Percentiles rank a stretch among this genome's conserved stretches.
These are phyloP conservation scores for Rhizophora mangle DNA, from an alignment of 345 rosid genomes.

Conservation along the genomic window DNA sequence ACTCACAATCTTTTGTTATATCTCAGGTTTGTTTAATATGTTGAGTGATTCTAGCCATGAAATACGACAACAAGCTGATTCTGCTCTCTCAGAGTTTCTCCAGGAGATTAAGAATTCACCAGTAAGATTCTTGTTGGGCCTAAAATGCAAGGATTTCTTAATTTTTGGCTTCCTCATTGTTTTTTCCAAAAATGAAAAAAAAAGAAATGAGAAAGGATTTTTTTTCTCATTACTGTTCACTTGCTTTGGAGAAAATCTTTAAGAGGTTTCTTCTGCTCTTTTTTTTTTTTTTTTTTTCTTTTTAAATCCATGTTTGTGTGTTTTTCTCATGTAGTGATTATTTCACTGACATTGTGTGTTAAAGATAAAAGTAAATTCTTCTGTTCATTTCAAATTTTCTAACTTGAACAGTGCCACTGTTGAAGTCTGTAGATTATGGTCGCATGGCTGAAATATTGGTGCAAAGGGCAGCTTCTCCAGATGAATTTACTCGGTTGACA, in stretches of 20 bases:
- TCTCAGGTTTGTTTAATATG: conserved; percentile 95
- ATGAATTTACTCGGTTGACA: conserved; percentile 96
- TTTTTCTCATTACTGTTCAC: conserved; percentile 5
- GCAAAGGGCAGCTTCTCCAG: conserved; percentile 87
- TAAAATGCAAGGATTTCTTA: background rate
- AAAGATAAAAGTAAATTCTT: conserved; percentile 27
- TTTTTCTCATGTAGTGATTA: background rate
- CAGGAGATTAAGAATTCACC: conserved; percentile 99
- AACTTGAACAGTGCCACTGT: conserved; percentile 83
- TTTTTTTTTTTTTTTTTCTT: background rate
- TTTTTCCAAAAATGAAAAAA: too few relatives aligned
- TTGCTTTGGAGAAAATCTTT: conserved; percentile 7
- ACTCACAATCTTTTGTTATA: conserved; percentile 15
- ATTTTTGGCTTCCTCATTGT: background rate
- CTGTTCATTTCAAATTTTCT: conserved; percentile 66
- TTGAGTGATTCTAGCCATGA: conserved; percentile 98
- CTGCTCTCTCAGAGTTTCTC: conserved; percentile 99
- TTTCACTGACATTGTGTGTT: conserved; percentile 12
- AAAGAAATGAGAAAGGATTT: background rate
- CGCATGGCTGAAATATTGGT: conserved; percentile 99
- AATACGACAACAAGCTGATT: conserved; percentile 98
- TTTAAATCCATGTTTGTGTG: background rate
- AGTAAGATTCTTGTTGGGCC: conserved; percentile 55
- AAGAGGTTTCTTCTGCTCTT: background rate
- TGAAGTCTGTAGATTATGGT: conserved; percentile 99